Percentiles rank a stretch among this genome's conserved stretches.
phyloP scores from a whole-genome alignment of 2,329 filamentous ascomycete genomes.

The Chrysoporthe puriensis region DNA sequence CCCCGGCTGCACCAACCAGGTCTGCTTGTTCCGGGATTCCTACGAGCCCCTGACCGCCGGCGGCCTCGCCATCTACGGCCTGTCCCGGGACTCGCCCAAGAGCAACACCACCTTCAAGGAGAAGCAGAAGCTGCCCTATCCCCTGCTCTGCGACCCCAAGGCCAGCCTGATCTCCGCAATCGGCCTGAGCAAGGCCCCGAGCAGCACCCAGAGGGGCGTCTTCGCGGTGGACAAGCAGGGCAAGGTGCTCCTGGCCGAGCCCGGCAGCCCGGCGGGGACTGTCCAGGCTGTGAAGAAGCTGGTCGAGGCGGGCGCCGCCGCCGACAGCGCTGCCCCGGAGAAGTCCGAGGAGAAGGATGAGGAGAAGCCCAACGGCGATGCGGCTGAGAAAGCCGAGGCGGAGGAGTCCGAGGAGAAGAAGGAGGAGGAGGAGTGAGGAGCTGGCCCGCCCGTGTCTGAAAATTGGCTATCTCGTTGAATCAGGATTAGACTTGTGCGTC shows the following conservation, averaged over 20 bases:
- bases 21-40: constrained; percentile 87
- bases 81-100: constrained; percentile 86
- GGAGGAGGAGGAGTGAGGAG: not conserved
- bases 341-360: constrained; percentile 33
- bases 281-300: constrained; percentile 76
- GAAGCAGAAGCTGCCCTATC: constrained; percentile 88
- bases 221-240: constrained; percentile 84
- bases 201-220: constrained; percentile 82
- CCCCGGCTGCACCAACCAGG: constrained; percentile 92
- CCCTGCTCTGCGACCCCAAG: constrained; percentile 81
- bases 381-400: constrained; percentile 11
- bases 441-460: not conserved
- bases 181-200: constrained; percentile 84
- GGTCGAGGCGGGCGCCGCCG: constrained; percentile 52
- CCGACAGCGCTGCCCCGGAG: constrained; percentile 31
- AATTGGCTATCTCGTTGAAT: not conserved
- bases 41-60: constrained; percentile 75
- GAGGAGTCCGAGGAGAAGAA: constrained; percentile 8
- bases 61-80: constrained; percentile 85
- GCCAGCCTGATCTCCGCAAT: constrained; percentile 80
- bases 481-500: not conserved
- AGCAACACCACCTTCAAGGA: constrained; percentile 91
- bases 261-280: constrained; percentile 78
- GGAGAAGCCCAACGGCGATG: constrained; percentile 12
- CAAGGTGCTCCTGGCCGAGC: constrained; percentile 70